Percentiles rank a stretch among this genome's conserved stretches.
phyloP scores from a whole-genome alignment of 1,139 yeast species.

The Magnusiomyces fungicola region DNA sequence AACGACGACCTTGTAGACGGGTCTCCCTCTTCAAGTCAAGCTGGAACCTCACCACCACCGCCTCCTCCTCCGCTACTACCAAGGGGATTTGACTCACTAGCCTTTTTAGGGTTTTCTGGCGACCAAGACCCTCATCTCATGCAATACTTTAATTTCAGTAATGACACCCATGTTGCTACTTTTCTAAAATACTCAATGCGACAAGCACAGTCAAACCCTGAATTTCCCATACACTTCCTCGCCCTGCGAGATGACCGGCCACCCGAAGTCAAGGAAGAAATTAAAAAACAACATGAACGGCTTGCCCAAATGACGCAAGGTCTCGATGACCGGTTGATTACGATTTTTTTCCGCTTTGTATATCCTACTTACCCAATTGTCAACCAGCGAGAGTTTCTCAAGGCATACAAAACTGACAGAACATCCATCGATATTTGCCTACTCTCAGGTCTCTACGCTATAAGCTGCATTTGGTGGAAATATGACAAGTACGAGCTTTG shows the following conservation, averaged over 20 bases:
- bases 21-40: neutral
- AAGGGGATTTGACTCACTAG: constrained; percentile 11
- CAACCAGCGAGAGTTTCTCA: constrained; percentile 30
- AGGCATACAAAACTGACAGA: constrained; percentile 27
- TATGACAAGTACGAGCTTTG: constrained; percentile 31
- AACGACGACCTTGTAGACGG: neutral
- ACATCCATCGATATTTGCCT: constrained; percentile 30
- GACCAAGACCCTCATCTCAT: constrained; percentile 34
- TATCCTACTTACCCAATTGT: constrained; percentile 35
- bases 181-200: constrained; percentile 31
- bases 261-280: constrained; percentile 17
- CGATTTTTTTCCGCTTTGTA: constrained; percentile 31
- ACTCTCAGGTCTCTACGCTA: constrained; percentile 31
- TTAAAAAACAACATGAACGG: constrained; percentile 21
- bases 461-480: constrained; percentile 35
- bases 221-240: constrained; percentile 27
- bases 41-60: neutral
- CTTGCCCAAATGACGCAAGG: constrained; percentile 22
- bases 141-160: constrained; percentile 23
- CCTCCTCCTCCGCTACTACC: constrained; percentile 12
- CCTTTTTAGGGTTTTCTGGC: constrained; percentile 28
- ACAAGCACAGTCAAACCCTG: constrained; percentile 23
- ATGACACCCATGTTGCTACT: constrained; percentile 22
- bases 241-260: constrained; percentile 22
- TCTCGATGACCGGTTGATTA: constrained; percentile 29